phyloP scores from a whole-genome alignment of 768 basidiomycete genomes.

The Lenzites betulinus region DNA sequence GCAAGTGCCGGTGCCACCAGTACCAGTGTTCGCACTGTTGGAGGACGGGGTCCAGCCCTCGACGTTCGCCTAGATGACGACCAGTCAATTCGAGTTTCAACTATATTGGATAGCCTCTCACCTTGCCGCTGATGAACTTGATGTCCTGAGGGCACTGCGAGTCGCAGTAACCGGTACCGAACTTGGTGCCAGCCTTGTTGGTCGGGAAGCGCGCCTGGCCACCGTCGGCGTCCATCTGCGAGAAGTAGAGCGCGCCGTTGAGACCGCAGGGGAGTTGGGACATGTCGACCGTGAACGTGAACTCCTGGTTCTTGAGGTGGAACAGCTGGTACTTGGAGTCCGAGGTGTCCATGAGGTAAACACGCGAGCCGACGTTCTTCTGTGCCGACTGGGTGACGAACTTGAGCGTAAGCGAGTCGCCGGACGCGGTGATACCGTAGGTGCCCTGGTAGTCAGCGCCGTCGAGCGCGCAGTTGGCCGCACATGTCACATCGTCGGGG shows the following conservation, averaged over 20 bases:
- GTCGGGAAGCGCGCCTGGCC: constrained; percentile 46
- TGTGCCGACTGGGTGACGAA: constrained; percentile 31
- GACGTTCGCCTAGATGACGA: constrained; percentile 33
- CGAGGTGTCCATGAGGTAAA: constrained; percentile 50
- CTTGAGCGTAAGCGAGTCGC: constrained; percentile 34
- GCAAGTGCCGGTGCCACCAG: constrained; percentile 32
- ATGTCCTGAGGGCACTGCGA: constrained; percentile 59
- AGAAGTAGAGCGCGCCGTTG: constrained; percentile 41
- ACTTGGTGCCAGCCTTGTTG: constrained; percentile 61
- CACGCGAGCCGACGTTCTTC: constrained; percentile 38
- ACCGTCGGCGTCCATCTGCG: constrained; percentile 58
- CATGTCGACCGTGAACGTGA: constrained; percentile 61
- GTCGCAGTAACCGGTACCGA: constrained; percentile 65
- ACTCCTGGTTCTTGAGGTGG: constrained; percentile 55
- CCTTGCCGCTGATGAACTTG: constrained; percentile 60
- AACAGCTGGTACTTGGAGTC: constrained; percentile 45
- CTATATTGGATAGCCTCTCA: constrained; percentile 26
- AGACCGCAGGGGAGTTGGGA: constrained; percentile 58
- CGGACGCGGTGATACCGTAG: constrained; percentile 37
- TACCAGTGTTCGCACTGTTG: constrained; percentile 29
- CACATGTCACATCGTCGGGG: constrained; percentile 50
- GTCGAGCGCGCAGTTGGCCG: constrained; percentile 36
- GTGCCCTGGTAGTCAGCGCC: constrained; percentile 40
- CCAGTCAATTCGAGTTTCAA: constrained; percentile 21
- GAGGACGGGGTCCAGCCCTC: constrained; percentile 27